Conservation (phyloP, 2,329 filamentous ascomycete genomes). For the Xylaria multiplex region DNA sequence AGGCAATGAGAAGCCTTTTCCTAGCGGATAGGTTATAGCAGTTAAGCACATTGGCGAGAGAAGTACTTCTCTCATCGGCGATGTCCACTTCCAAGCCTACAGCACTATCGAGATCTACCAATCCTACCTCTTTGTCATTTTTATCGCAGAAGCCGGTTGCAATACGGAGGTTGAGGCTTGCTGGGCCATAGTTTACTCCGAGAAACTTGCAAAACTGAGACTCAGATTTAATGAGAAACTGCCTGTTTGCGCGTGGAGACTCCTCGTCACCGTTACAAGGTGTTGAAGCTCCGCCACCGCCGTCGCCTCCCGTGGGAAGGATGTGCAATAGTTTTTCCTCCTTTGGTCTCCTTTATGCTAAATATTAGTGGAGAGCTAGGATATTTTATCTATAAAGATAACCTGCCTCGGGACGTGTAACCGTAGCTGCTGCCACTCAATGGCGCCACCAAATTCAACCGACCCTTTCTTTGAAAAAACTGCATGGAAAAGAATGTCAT, state of each 20-base stretch:
- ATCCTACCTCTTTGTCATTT: background rate
- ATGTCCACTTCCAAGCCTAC: background rate
- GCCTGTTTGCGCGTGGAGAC: too few relatives aligned
- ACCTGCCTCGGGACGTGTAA: conserved; percentile 1
- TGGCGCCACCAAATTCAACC: background rate
- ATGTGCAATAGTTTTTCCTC: too few relatives aligned
- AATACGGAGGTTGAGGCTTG: background rate
- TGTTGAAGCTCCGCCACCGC: too few relatives aligned
- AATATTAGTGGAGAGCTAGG: too few relatives aligned
- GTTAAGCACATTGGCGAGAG: background rate
- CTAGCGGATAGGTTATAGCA: background rate
- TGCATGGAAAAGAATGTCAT: background rate
- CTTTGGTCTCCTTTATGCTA: too few relatives aligned
- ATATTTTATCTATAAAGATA: background rate
- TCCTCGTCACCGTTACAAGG: too few relatives aligned
- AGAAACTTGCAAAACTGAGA: too few relatives aligned
- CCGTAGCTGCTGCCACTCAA: conserved; percentile 2
- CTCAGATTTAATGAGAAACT: too few relatives aligned
- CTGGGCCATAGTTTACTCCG: background rate
- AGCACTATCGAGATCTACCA: background rate
- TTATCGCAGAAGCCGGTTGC: too few relatives aligned
- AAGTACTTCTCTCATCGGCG: conserved; percentile 1
- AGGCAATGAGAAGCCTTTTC: background rate
- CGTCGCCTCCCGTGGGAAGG: too few relatives aligned
- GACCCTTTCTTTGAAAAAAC: conserved; percentile 5